A percentile compares a stretch with the other conserved stretches of the same genome.
Conservation (phyloP, 345 rosid species). For the Camelina hispida region DNA sequence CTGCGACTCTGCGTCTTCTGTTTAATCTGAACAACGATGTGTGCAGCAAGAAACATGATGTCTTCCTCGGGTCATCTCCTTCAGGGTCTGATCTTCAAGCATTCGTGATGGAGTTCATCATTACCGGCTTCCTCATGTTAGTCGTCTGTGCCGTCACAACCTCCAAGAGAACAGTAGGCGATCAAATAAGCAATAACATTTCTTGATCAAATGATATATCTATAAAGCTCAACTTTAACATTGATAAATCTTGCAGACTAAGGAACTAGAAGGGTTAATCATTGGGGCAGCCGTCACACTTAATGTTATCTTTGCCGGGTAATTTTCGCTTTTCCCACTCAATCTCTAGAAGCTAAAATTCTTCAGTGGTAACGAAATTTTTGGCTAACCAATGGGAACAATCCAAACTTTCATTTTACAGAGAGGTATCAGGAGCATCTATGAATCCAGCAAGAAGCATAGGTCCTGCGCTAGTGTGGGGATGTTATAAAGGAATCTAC, state of each 20-base stretch:
- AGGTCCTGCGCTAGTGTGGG: constrained; percentile 61
- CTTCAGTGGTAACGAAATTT: constrained; percentile 8
- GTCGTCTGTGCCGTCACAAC: constrained; percentile 79
- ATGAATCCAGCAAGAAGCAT: constrained; percentile 79
- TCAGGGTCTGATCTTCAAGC: constrained; percentile 70
- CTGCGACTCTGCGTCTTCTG: constrained; percentile 73
- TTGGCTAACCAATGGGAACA: constrained; percentile 19
- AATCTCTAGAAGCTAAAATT: background rate
- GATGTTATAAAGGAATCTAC: constrained; percentile 52
- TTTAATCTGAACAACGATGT: constrained; percentile 48
- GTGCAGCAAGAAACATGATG: constrained; percentile 61
- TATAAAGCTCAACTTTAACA: constrained; percentile 7
- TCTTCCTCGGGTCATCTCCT: constrained; percentile 74
- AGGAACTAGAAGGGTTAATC: constrained; percentile 84
- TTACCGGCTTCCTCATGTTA: constrained; percentile 91
- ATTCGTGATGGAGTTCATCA: constrained; percentile 78
- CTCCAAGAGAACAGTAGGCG: constrained; percentile 75
- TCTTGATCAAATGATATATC: constrained; percentile 21
- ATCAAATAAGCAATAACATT: background rate
- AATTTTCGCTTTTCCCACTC: constrained; percentile 17
- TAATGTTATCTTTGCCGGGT: constrained; percentile 92
- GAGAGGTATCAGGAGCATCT: constrained; percentile 73
- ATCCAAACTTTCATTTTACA: constrained; percentile 19
- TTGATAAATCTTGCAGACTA: constrained; percentile 53
- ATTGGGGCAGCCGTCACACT: constrained; percentile 81